Evolutionary conservation across 495 filamentous ascomycete genomes (phyloP), one percentile per base, ranked within the genome.

Genomic region (Hyaloscypha bicolor): DNA sequence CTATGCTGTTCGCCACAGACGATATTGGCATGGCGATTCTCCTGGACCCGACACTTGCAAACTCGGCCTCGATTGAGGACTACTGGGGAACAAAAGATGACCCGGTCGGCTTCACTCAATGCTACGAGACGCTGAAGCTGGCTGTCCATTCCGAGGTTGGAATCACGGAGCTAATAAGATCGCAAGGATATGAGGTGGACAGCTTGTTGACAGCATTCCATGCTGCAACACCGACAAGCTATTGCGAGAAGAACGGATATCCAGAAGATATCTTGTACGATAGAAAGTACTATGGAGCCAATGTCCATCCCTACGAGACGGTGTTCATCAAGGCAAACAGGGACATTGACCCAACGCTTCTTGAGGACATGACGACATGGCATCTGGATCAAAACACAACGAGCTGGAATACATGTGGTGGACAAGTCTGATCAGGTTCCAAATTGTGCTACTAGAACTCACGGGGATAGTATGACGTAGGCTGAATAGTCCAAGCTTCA

Each of bases 251-350:
- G 30, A 60, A 37, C 57, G 32, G 48, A 67, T 1, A 37, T 63
- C 25, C 69, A 37, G 51, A 71, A 71, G 45, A 6, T 69, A 21
- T 51, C 71, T 48, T 48, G n/a, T 70, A 19, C 12, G 29, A 61
- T 11, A 45, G 60, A 16, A 21, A 53, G 0, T 73, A 75, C 60
- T 67, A 69, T 59, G 70, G 69, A 29, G 62, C 48, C 37, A 70
- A 55, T 42, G 31, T 75, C 8, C 76, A 79, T 37, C 76, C 77
- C 6, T 79, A 76, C 63, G 77, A 79, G 65, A 73, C 73, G 5
- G 52, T 79, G 6, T 79, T 79, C 58, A 64, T 72, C 19, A 75
- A 78, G 61, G 58, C 71, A 11, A 72, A 71, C 48, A 57, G 63
- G 21, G 57, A 67, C 9, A 32, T 48, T 12, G 42, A 48, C 42